Evolutionary conservation across 164 flowering plant species (phyloP).

Genomic region (Aristolochia californica): DNA sequence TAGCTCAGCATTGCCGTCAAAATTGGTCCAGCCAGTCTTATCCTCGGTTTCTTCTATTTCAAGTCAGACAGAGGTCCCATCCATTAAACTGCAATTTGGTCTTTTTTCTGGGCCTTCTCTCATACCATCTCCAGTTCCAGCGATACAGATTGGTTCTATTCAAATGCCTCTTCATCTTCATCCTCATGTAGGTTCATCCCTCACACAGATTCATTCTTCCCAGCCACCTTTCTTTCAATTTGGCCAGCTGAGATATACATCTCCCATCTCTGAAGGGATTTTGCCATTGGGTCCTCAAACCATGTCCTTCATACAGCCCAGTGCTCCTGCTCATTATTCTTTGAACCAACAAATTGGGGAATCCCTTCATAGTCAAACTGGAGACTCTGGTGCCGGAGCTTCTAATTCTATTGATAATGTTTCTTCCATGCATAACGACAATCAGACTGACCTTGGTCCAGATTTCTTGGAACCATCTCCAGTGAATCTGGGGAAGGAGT

Average conservation of each 20-base stretch:
- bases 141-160: conserved; percentile 97
- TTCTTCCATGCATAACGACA: conserved; percentile 15
- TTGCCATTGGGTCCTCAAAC: conserved; percentile 63
- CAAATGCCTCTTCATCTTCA: conserved; percentile 95
- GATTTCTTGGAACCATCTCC: conserved; percentile 23
- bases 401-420: conserved; percentile 17
- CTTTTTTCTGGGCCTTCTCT: conserved; percentile 85
- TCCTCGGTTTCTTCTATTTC: conserved; percentile 31
- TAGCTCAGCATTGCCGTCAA: conserved; percentile 18
- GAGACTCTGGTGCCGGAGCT: conserved; percentile 19
- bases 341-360: conserved; percentile 33
- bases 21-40: conserved; percentile 23
- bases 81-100: conserved; percentile 82
- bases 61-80: conserved; percentile 49
- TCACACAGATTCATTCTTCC: conserved; percentile 57
- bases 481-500: conserved; percentile 12
- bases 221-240: conserved; percentile 84
- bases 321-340: conserved; percentile 32
- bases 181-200: conserved; percentile 61
- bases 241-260: conserved; percentile 79
- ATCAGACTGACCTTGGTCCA: conserved; percentile 19
- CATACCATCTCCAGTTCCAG: conserved; percentile 88
- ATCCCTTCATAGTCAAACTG: conserved; percentile 25
- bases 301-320: conserved; percentile 56
- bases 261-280: conserved; percentile 70